Base-by-base conservation (phyloP, 176 grass and related monocot genomes). In the Alloteropsis semialata region DNA sequence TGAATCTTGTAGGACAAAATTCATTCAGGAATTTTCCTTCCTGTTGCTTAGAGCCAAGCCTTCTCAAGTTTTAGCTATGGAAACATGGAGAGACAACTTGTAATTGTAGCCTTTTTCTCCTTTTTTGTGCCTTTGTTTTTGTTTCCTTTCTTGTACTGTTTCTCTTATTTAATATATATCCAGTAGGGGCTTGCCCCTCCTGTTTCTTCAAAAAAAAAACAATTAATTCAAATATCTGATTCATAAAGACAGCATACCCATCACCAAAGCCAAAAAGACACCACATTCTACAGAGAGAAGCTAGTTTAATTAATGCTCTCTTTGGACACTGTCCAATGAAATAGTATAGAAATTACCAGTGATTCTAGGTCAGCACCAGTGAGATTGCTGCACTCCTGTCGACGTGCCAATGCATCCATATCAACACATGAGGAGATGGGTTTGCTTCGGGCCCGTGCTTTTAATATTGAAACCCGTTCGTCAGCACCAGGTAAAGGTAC, bases 331-430 rank as follows among this genome's bases (percentile, higher is more conserved):
- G 63, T 30, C 43, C 1, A 15, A 83, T 4, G 8, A 70, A 59
- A 74, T 29, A 44, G 2, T 36, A 78, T 1, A 83, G 5, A 46
- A 22, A 74, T 72, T 83, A 97, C 94, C 76, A 92, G 84, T 72
- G 88, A 89, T 82, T 88, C 88, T 24, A 94, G 68, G 59, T 94
- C 94, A 0, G 92, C 92, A 80, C 89, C 88, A 44, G 89, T 97
- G 65, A 94, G 77, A 84, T 91, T 92, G 34, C 74, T 71, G 57
- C 90, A 97, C 43, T 88, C 85, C 33, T 88, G 76, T 65, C 78
- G 44, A n/a, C 51, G 58, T 56, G 94, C 94, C 29, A 97, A 57
- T 37, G 67, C 62, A 50, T 54, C 72, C 59, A 94, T 82, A 82
- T 94, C 83, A 77, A 97, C 88, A 57, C 43, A 60, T 73, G 69